These are phyloP conservation scores for Biscogniauxia mediterranea DNA, from an alignment of 2,329 filamentous ascomycete genomes.

Conservation along the genomic window DNA sequence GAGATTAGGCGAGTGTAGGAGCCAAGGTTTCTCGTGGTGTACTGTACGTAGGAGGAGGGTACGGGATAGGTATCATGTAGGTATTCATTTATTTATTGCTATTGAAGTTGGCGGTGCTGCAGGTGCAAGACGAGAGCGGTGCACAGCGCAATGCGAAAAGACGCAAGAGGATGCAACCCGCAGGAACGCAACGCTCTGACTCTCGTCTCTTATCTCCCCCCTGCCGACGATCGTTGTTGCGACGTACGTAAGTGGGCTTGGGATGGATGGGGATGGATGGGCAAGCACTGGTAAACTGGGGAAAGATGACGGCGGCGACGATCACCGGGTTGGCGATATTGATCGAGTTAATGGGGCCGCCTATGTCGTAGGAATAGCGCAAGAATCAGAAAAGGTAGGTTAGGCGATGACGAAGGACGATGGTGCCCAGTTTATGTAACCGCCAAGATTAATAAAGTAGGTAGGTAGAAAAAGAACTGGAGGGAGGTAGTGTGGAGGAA, in stretches of 20 bases:
- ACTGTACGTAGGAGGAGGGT: background rate
- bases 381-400: background rate
- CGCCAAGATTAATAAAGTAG: no score
- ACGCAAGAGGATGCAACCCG: constrained; percentile 8
- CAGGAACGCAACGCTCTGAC: background rate
- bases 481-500: no score
- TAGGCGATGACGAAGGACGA: no score
- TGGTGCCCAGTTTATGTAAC: no score
- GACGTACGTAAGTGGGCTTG: constrained; percentile 14
- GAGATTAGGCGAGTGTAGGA: constrained; percentile 6
- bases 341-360: background rate
- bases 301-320: background rate
- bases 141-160: constrained; percentile 18
- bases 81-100: no score
- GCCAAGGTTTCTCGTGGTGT: background rate
- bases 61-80: no score
- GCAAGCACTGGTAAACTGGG: constrained; percentile 1
- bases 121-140: constrained; percentile 4
- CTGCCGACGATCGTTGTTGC: constrained; percentile 15
- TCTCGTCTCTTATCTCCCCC: constrained; percentile 8
- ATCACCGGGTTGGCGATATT: background rate
- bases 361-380: background rate
- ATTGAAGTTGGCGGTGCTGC: background rate
- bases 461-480: no score
- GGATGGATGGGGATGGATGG: constrained; percentile 10